Evolutionary conservation across 345 rosid genomes (phyloP).

Genomic region (Eutrema heterophyllum): DNA sequence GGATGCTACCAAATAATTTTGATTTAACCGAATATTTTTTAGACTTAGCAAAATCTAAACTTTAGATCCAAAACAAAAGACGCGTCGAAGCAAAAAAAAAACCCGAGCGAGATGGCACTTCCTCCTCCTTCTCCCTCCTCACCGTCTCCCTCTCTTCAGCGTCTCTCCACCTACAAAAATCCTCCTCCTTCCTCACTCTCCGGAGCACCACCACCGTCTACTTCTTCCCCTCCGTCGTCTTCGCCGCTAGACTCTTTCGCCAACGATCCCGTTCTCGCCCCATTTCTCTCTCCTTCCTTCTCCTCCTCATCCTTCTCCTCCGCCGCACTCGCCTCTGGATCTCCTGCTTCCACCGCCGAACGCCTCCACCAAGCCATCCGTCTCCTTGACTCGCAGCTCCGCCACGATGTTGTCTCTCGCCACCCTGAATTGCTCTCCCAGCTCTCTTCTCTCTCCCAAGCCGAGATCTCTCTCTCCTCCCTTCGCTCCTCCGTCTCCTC

Average conservation of each 20-base stretch:
- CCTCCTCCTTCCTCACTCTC: conserved; percentile 41
- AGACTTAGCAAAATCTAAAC: no score
- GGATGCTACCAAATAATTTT: no score
- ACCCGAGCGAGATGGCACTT: conserved; percentile 38
- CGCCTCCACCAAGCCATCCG: conserved; percentile 93
- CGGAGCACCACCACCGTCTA: conserved; percentile 14
- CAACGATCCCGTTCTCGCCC: conserved; percentile 63
- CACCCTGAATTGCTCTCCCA: conserved; percentile 81
- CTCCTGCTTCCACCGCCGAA: conserved; percentile 99
- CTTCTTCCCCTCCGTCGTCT: conserved; percentile 11
- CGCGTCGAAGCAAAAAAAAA: not conserved
- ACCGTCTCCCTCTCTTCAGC: conserved; percentile 56
- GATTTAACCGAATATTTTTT: no score
- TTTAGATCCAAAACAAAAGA: not conserved
- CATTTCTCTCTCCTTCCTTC: conserved; percentile 84
- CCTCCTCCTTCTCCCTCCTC: conserved; percentile 38
- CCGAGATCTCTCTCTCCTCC: conserved; percentile 77
- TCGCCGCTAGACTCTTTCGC: conserved; percentile 74
- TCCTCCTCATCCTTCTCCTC: conserved; percentile 90
- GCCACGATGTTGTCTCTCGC: conserved; percentile 83
- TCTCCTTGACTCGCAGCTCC: conserved; percentile 88
- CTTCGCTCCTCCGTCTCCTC: conserved; percentile 86
- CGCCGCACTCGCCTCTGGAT: conserved; percentile 94
- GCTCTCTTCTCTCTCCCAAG: conserved; percentile 80
- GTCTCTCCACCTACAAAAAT: conserved; percentile 62